Evolutionary conservation across 805 yeast species (phyloP).

Genomic region (Candida nonsorbophila): DNA sequence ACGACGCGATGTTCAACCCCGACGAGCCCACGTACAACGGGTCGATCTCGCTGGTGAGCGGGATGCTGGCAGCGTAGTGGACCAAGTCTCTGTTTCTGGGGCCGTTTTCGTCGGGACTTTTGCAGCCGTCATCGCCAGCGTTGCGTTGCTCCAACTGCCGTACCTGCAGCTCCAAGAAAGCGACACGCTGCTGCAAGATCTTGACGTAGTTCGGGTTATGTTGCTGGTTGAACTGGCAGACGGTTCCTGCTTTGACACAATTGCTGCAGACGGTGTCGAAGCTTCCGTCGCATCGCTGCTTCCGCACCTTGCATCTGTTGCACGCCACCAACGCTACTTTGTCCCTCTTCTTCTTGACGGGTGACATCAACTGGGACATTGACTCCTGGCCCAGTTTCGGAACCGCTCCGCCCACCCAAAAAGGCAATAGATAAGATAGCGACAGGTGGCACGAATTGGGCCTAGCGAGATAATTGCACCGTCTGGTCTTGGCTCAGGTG

Average conservation of each 20-base stretch:
- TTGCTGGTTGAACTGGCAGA: not conserved
- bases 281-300: conserved; percentile 1
- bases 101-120: not conserved
- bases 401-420: too few species aligned
- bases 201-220: not conserved
- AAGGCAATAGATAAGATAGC: too few species aligned
- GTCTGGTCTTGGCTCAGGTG: too few species aligned
- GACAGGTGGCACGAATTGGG: too few species aligned
- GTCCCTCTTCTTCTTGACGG: too few species aligned
- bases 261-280: not conserved
- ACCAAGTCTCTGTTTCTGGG: conserved; percentile 1
- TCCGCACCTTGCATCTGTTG: conserved; percentile 1
- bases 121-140: too few species aligned
- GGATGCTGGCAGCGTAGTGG: conserved; percentile 6
- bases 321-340: not conserved
- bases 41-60: conserved; percentile 4
- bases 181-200: conserved; percentile 1
- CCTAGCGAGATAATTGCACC: too few species aligned
- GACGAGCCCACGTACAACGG: conserved; percentile 5
- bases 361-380: too few species aligned
- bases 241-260: not conserved
- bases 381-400: too few species aligned
- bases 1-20: conserved; percentile 3
- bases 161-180: not conserved
- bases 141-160: too few species aligned